Percentiles rank a stretch among this genome's conserved stretches.
Evolutionary conservation across 176 grass and related monocot species (phyloP).

Genomic region (Bonia amplexicaulis): DNA sequence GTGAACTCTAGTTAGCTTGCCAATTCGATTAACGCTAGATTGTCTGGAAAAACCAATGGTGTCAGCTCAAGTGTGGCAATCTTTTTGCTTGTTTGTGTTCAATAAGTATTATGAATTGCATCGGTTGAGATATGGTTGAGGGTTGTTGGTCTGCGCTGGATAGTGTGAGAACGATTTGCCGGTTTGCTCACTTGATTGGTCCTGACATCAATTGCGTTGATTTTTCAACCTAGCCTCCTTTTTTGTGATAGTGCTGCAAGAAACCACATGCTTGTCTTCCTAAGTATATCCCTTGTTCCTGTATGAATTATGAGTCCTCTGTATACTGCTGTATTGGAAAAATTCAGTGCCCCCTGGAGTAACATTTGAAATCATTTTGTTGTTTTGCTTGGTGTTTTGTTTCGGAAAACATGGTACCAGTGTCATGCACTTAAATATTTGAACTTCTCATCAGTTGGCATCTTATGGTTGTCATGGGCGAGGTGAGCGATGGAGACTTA

Average conservation of each 20-base stretch:
- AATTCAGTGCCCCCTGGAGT: not conserved
- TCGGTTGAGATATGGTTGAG: not conserved
- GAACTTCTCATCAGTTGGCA: not conserved
- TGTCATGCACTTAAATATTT: not conserved
- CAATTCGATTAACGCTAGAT: not conserved
- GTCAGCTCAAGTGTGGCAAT: not conserved
- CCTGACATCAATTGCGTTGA: not conserved
- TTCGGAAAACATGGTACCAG: not conserved
- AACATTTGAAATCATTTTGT: not conserved
- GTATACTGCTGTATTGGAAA: not conserved
- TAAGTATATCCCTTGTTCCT: not conserved
- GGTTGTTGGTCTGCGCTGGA: not conserved
- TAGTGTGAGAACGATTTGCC: not conserved
- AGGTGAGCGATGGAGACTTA: not conserved
- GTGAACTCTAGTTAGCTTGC: not conserved
- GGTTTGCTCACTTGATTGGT: not conserved
- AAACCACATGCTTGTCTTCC: not conserved
- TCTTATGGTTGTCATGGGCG: too few species aligned
- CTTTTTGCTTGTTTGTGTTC: not conserved
- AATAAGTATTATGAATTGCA: not conserved
- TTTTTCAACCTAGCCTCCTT: not conserved
- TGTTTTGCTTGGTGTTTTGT: not conserved
- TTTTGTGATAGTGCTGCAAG: not conserved
- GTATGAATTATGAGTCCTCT: not conserved
- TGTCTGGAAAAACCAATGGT: not conserved